Evolutionary conservation across 2,329 filamentous ascomycete genomes (phyloP), one percentile per base, ranked within the genome.

Genomic region (Dendryphion nanum): DNA sequence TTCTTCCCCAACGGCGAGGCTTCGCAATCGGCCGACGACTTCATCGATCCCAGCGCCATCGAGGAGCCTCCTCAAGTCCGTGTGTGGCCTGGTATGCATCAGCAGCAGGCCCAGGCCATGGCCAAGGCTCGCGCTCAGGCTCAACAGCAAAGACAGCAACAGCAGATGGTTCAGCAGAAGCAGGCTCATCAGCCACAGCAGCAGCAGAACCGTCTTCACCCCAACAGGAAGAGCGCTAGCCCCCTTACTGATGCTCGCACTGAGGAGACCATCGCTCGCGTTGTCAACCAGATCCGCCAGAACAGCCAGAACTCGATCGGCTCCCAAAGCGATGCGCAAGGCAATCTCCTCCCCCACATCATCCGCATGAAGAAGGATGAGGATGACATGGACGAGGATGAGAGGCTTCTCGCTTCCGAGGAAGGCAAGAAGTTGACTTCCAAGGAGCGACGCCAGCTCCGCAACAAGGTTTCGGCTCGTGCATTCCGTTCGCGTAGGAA

Each of bases 381-480:
- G 57, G 90, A 96, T 45, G 91, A 97, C 37, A 97, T 98, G 91
- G 93, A 98, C 55, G 91, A 96, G 66, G 93, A 97, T 56, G 93
- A 97, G 75, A 80, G 88, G 51, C 76, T 96, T 7, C 76, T 96
- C 33, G 89, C 89, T n/a, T 96, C 89, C 44, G 93, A 98, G 59
- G 91, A 96, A 70, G 93, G 91, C 57, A 98, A 98, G 83, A 96
- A 96, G 75, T 79, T 98, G n/a, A 93, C 84, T 69, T 95, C 89
- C 75, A 97, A 97, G 73, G 90, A 97, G 70, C 84, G 93, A 44
- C 84, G 93, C 51, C 93, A 97, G 69, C 78, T 98, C n/a, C 82
- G 93, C 48, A 98, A 98, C 79, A 98, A 98, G 72, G 93, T 98
- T 4, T 98, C 93, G 29, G 93, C 93, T 46, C 88, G 93, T 53